These are phyloP conservation scores for Protomyces inundatus DNA, from an alignment of 1,139 yeast genomes.

Conservation along the genomic window DNA sequence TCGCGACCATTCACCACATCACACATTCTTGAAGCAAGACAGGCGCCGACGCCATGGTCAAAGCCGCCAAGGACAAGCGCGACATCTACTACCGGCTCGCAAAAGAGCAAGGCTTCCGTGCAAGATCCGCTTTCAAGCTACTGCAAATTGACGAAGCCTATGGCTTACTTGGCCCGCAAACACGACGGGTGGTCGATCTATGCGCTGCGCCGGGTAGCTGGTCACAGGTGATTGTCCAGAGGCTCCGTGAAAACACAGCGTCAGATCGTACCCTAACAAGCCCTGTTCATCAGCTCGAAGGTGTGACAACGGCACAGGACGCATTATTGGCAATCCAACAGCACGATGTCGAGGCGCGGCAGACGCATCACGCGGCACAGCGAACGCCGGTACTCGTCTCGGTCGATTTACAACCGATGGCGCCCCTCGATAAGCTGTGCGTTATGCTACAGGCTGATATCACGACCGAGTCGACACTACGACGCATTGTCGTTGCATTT, in stretches of 20 bases:
- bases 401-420: conserved; percentile 95
- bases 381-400: conserved; percentile 70
- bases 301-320: not conserved
- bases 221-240: conserved; percentile 89
- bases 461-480: conserved; percentile 85
- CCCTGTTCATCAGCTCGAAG: not conserved
- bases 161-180: conserved; percentile 59
- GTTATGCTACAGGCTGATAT: conserved; percentile 91
- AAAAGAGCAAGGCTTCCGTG: conserved; percentile 96
- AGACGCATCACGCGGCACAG: conserved; percentile 26
- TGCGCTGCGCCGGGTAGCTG: conserved; percentile 99
- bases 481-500: conserved; percentile 67
- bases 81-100: conserved; percentile 44
- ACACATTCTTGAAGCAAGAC: too few species aligned
- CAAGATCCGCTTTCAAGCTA: conserved; percentile 89
- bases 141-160: conserved; percentile 87
- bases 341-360: conserved; percentile 27
- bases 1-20: too few species aligned
- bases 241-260: conserved; percentile 33
- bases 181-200: conserved; percentile 81
- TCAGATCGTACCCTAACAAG: not conserved
- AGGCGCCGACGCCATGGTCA: conserved; percentile 4
- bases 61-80: conserved; percentile 24
- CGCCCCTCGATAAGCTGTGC: conserved; percentile 76
- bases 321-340: not conserved